Evolutionary conservation across 768 basidiomycete genomes (phyloP), one percentile per base, ranked within the genome.

Genomic region (Pisolithus albus): DNA sequence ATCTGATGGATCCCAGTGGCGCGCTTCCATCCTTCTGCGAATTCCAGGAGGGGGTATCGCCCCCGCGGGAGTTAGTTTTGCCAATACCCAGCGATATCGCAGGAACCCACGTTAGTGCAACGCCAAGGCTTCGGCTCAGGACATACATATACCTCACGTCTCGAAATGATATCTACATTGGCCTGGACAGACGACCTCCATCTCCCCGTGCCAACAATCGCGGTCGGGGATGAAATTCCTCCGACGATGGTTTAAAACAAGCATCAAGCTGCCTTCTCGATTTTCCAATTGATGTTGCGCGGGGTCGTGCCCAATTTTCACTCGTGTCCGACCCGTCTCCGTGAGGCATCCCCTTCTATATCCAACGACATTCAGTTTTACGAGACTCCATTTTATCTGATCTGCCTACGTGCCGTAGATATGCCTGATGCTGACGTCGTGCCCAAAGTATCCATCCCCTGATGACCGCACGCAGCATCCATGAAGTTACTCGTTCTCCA

Each of bases 331-430:
- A 42, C 47, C 57, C 61, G 50, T 54, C 49, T 55, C 41, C 47
- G 21, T 19, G 44, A 8, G 37, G 23, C 39, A 45, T 41, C 52
- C 10, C 47, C 52, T 50, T 23, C 5, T 54, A 54, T 56, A 23
- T 66, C 58, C 56, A 48, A 51, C 46, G 32, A 26, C 50, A 58
- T 46, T 53, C 24, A 56, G 23, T 56, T 64, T 69, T 69, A 64
- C 64, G 66, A 59, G 52, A 67, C 21, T 61, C n/a, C 11, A 13
- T 15, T 11, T 11, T 34, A 13, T 34, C 34, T 15, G 13, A 15
- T 15, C 5, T 34, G 11, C 13, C 34, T 5, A 15, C 11, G 13
- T 10, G 34, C 34, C 13, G 34, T 5, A 34, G 34, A 34, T 34
- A 34, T 34, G 11, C 34, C 11, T 11, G 30, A 32, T 11, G 5